These are phyloP conservation scores for Cadophora sp. DNA, from an alignment of 2,329 filamentous ascomycete species.

Conservation along the genomic window DNA sequence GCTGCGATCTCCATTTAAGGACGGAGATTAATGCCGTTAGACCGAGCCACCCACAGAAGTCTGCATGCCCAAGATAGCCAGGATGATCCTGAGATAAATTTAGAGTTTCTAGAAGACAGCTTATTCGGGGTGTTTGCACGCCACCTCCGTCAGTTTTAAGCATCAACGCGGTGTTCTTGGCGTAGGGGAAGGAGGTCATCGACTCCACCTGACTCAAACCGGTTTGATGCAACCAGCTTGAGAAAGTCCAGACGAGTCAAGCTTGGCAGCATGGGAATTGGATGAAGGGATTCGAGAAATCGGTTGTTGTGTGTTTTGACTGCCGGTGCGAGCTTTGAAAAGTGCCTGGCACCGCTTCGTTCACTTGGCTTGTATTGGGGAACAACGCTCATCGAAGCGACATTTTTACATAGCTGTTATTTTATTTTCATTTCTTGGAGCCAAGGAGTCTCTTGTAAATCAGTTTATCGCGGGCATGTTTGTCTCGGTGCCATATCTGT, in stretches of 20 bases:
- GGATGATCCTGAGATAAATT: not conserved
- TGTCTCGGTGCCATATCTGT: not conserved
- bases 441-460: too few species aligned
- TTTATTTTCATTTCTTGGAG: too few species aligned
- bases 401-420: too few species aligned
- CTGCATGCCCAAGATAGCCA: not conserved
- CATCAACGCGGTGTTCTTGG: not conserved
- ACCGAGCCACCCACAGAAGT: not conserved
- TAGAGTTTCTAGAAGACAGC: conserved; percentile 1
- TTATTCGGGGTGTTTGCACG: not conserved
- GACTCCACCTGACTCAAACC: conserved; percentile 12
- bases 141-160: not conserved
- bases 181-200: not conserved
- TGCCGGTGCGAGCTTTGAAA: not conserved
- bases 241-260: conserved; percentile 7
- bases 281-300: not conserved
- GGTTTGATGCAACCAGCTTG: not conserved
- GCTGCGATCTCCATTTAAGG: not conserved
- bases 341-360: not conserved
- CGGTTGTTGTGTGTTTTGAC: not conserved
- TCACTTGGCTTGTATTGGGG: not conserved
- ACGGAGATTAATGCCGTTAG: conserved; percentile 3
- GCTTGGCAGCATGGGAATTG: not conserved
- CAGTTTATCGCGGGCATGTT: not conserved
- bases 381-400: not conserved